Evolutionary conservation across 768 basidiomycete genomes (phyloP).

Genomic region (Boletales sp.): DNA sequence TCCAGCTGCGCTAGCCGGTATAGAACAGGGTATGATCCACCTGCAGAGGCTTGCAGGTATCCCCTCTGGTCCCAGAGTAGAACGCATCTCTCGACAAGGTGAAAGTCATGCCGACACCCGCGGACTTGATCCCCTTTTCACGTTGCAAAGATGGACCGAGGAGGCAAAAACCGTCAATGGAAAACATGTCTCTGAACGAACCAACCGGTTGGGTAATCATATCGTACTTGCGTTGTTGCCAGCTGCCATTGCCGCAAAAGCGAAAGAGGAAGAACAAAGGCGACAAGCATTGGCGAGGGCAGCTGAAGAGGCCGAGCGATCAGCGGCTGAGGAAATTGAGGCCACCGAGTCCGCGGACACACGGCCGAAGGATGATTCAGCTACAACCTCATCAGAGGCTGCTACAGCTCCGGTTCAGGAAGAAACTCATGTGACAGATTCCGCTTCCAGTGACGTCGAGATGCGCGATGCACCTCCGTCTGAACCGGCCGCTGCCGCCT

Average conservation of each 20-base stretch:
- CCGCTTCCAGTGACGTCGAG: slow-evolving; percentile 40
- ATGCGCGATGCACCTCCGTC: slow-evolving; percentile 41
- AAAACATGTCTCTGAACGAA: slow-evolving; percentile 65
- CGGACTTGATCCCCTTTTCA: slow-evolving; percentile 75
- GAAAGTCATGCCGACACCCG: slow-evolving; percentile 42
- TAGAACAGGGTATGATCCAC: slow-evolving; percentile 53
- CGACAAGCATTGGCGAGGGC: slow-evolving; percentile 50
- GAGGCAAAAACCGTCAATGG: slow-evolving; percentile 82
- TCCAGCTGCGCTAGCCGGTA: slow-evolving; percentile 55
- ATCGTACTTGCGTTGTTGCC: slow-evolving; percentile 74
- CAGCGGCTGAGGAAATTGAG: slow-evolving; percentile 30
- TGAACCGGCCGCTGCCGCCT: slow-evolving; percentile 16
- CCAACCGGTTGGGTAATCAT: slow-evolving; percentile 66
- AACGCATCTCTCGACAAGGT: slow-evolving; percentile 44
- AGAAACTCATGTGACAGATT: slow-evolving; percentile 30
- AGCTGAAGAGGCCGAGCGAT: slow-evolving; percentile 42
- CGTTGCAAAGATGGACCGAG: slow-evolving; percentile 85
- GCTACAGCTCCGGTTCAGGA: slow-evolving; percentile 9
- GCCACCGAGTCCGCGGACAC: slow-evolving; percentile 29
- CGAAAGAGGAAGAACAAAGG: slow-evolving; percentile 36
- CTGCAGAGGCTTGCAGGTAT: slow-evolving; percentile 43
- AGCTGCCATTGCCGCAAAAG: slow-evolving; percentile 62
- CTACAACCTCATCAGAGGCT: slow-evolving; percentile 11
- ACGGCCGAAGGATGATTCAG: slow-evolving; percentile 12
- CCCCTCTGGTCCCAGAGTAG: slow-evolving; percentile 58